Base-by-base conservation (phyloP, 140 eudicot species). In the Oenanthe javanica region DNA sequence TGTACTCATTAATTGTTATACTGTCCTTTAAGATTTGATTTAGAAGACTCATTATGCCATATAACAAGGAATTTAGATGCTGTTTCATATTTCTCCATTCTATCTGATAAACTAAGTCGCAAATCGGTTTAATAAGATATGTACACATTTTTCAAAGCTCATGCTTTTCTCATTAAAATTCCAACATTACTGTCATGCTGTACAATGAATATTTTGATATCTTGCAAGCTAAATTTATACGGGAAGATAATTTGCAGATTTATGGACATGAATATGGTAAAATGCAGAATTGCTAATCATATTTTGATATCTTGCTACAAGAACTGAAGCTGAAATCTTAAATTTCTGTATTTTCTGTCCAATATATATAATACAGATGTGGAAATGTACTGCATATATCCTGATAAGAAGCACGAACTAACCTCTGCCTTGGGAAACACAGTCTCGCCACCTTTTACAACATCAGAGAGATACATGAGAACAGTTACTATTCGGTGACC, bases 401-500 rank as follows among this genome's bases (percentile, higher is more conserved):
- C 40, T n/a, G 40, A 63, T 12, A 36, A 67, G 45, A 31, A 13
- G 45, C 9, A 12, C 45, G 31, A 57, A 84, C 91, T 84, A 81
- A 92, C 97, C 99, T 91, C 96, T 76, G 98, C 97, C 4, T 85
- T 74, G 63, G 99, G 97, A 81, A 95, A 95, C 77, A 95, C 99
- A 8, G 99, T 95, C 81, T 95, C 99, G 46, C 99, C 98, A 11
- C 99, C 99, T 85, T 93, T 88, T 72, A 27, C 89, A 74, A 95
- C 99, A 79, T 95, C 89, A 31, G 88, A 83, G 40, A 95, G 97
- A 83, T 95, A 95, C 99, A 95, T 95, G 59, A 95, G 89, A n/a
- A 95, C 97, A 66, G 99, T 95, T 51, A 92, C 99, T 82, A 89
- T 83, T 19, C 98, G 93, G 86, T 95, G 99, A 14, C 99, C 99